A percentile compares a stretch with the other conserved stretches of the same genome.
These are phyloP conservation scores for Comarum palustre DNA, from an alignment of 306 rosid genomes.

Conservation along the genomic window DNA sequence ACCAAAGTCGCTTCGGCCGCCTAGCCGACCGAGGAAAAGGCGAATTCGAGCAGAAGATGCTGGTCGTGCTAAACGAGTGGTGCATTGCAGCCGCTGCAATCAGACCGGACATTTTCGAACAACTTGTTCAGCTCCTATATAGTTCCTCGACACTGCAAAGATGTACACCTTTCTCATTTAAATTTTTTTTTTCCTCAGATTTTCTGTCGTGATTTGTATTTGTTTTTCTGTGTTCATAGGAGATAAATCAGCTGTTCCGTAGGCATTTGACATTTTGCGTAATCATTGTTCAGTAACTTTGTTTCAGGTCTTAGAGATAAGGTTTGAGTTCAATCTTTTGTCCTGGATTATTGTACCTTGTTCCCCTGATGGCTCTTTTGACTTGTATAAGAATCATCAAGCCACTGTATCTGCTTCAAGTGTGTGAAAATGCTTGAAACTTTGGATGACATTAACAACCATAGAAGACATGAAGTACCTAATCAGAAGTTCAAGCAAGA, in stretches of 20 bases:
- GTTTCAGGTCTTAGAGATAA: conserved; percentile 4
- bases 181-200: too few species aligned
- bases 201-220: not conserved
- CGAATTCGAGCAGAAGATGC: conserved; percentile 41
- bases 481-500: not conserved
- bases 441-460: not conserved
- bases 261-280: not conserved
- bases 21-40: conserved; percentile 46
- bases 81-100: conserved; percentile 58
- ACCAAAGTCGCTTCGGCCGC: conserved; percentile 48
- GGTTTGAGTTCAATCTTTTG: not conserved
- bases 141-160: conserved; percentile 20
- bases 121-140: conserved; percentile 53
- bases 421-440: not conserved
- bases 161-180: not conserved
- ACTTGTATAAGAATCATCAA: not conserved
- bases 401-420: not conserved
- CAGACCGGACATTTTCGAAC: conserved; percentile 56
- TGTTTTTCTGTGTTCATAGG: conserved; percentile 12
- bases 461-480: not conserved
- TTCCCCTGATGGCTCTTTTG: not conserved
- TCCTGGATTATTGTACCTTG: not conserved
- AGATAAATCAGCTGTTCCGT: not conserved
- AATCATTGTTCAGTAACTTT: not conserved
- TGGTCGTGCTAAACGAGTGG: conserved; percentile 43